Percentiles rank a stretch among this genome's conserved stretches.
Evolutionary conservation across 148 eudicot genomes (phyloP).

Genomic region (Tetragonia tetragonoides): DNA sequence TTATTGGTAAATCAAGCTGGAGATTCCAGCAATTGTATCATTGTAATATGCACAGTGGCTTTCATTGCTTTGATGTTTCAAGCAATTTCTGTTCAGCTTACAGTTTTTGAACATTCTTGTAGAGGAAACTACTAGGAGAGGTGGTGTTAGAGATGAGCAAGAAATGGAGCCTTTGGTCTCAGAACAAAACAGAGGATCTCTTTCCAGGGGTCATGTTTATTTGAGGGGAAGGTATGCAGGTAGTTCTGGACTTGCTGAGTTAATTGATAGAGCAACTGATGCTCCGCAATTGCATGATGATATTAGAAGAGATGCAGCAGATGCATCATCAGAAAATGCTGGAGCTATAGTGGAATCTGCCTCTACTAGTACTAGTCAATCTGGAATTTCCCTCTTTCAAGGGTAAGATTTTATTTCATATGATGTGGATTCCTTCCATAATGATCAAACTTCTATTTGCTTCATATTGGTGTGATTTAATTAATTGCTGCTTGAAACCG

Average conservation of each 20-base stretch:
- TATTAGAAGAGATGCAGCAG: slow-evolving; percentile 31
- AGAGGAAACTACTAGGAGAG: slow-evolving; percentile 32
- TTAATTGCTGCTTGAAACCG: background rate
- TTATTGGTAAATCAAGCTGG: background rate
- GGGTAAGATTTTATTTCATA: slow-evolving; percentile 41
- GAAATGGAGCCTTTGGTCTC: slow-evolving; percentile 53
- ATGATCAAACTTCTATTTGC: slow-evolving; percentile 9
- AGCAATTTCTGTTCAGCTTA: slow-evolving; percentile 17
- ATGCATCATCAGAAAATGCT: slow-evolving; percentile 36
- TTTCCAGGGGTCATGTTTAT: slow-evolving; percentile 27
- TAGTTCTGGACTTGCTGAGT: slow-evolving; percentile 30
- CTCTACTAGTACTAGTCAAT: slow-evolving; percentile 39
- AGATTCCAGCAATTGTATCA: background rate
- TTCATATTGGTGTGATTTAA: slow-evolving; percentile 4
- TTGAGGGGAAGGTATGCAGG: slow-evolving; percentile 34
- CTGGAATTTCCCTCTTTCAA: slow-evolving; percentile 67
- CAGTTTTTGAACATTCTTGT: slow-evolving; percentile 12
- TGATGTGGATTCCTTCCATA: slow-evolving; percentile 4
- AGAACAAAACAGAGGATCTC: slow-evolving; percentile 26
- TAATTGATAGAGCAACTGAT: slow-evolving; percentile 31
- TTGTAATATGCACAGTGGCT: background rate
- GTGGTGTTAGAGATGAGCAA: slow-evolving; percentile 32
- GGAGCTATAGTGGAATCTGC: slow-evolving; percentile 35
- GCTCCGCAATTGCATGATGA: slow-evolving; percentile 40
- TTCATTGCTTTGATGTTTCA: background rate